These are phyloP conservation scores for Scolecobasidium constrictum DNA, from an alignment of 2,329 filamentous ascomycete species.

Conservation along the genomic window DNA sequence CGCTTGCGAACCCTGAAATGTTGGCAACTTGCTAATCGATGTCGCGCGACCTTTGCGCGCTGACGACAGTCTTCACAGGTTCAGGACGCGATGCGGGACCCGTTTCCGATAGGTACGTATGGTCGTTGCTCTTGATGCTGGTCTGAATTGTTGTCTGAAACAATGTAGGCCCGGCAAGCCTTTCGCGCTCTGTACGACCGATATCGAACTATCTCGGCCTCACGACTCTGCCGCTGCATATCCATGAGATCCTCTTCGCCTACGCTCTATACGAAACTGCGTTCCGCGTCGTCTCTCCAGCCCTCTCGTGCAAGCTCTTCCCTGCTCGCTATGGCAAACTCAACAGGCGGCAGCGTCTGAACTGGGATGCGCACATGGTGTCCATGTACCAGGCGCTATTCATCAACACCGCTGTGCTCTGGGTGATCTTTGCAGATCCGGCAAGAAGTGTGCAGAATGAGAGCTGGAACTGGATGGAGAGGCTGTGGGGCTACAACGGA, in stretches of 20 bases:
- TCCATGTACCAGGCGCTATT: slow-evolving; percentile 65
- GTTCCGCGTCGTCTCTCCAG: slow-evolving; percentile 55
- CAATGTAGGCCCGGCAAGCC: slow-evolving; percentile 12
- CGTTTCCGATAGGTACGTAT: slow-evolving; percentile 4
- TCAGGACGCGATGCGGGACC: slow-evolving; percentile 3
- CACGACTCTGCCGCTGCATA: slow-evolving; percentile 59
- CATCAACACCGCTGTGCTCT: slow-evolving; percentile 62
- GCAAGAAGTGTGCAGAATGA: slow-evolving; percentile 50
- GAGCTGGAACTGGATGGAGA: slow-evolving; percentile 47
- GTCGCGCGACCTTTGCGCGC: slow-evolving; percentile 1
- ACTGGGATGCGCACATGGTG: slow-evolving; percentile 80
- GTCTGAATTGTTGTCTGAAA: too few species aligned
- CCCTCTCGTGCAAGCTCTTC: slow-evolving; percentile 51
- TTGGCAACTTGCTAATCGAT: slow-evolving; percentile 3
- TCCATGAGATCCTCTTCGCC: slow-evolving; percentile 63
- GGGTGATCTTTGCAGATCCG: slow-evolving; percentile 57
- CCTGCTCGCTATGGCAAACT: slow-evolving; percentile 54
- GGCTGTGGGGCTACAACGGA: slow-evolving; percentile 70
- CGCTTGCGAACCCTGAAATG: too few species aligned
- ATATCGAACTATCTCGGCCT: slow-evolving; percentile 52
- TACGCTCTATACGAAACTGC: slow-evolving; percentile 59
- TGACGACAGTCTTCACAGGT: neutral
- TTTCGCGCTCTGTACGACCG: slow-evolving; percentile 48
- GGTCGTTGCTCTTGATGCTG: neutral
- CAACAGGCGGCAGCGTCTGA: slow-evolving; percentile 54